Evolutionary conservation across 2,329 filamentous ascomycete species (phyloP), one percentile per base, ranked within the genome.

Genomic region (Cladosporium halotolerans): DNA sequence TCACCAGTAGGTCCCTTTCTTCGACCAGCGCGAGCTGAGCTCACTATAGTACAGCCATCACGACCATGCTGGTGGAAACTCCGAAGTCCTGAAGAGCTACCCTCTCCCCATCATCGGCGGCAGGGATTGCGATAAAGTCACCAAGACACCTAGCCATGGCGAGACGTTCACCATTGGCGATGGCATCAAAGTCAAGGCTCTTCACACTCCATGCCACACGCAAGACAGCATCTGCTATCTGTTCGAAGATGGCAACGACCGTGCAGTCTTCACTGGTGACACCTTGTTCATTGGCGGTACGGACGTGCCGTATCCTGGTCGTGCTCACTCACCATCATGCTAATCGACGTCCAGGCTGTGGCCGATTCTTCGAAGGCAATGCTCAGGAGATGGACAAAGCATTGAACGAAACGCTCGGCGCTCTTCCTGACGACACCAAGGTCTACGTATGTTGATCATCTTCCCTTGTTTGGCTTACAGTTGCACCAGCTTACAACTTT

Each of bases 211-310:
- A 1, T 99, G 93, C 71, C 93, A 99, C 70, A 99, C 93, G 1
- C 91, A 96, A 74, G 93, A 99, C 74, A 96, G 91, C 70, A 96
- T 99, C 68, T 99, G 93, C 77, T 99, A 85, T 76, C 89, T 84
- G 62, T 84, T 93, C 76, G 82, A 96, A 71, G 92, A 99, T 65
- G 84, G 83, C 16, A 76, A 82, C 45, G 78, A 87, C 45, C 84
- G 81, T 63, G 91, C 80, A 7, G 89, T 99, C 3, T 99, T 99
- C 67, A 97, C 93, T 0, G 93, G 93, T 9, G 93, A 99, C 68
- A 99, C 93, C 0, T 76, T 99, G 36, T 99, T 99, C 73, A 92
- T 95, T 66, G 91, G 87, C 55, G 91, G 88, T 89, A 70, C 50
- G 74, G 63, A 14, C 6, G 9, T 13, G 11, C 13, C 33, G 11